Conservation (phyloP, 1,284 basidiomycete genomes). For the Grifola frondosa region DNA sequence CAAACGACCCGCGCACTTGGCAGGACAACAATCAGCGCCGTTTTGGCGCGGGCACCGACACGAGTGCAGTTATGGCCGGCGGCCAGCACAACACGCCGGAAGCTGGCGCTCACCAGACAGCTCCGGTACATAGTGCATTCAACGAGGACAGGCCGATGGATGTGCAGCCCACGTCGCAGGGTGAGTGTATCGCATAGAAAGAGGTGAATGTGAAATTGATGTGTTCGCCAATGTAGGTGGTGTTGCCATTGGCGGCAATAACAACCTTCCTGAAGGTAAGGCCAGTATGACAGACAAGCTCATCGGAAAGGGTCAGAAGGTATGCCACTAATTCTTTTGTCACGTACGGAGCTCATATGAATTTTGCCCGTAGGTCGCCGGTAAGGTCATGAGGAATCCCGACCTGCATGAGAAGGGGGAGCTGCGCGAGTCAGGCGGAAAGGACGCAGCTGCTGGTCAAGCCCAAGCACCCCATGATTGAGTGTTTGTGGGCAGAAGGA, state of each 20-base stretch:
- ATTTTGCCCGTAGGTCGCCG: conserved; percentile 39
- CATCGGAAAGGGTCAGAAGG: conserved; percentile 56
- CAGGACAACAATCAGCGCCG: conserved; percentile 22
- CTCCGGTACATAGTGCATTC: conserved; percentile 31
- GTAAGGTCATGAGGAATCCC: conserved; percentile 47
- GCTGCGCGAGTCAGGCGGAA: conserved; percentile 53
- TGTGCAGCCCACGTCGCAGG: conserved; percentile 38
- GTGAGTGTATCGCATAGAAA: conserved; percentile 25
- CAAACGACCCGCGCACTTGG: conserved; percentile 25
- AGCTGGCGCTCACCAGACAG: not conserved
- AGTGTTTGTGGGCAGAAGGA: too few relatives aligned
- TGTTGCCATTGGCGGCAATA: conserved; percentile 44
- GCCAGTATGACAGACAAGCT: conserved; percentile 50
- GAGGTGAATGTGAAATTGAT: not conserved
- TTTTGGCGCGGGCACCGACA: conserved; percentile 25
- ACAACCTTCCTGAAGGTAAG: conserved; percentile 42
- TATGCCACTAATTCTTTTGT: conserved; percentile 14
- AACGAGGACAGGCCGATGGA: conserved; percentile 41
- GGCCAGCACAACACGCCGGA: conserved; percentile 21
- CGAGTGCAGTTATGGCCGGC: conserved; percentile 24
- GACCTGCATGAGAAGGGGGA: conserved; percentile 57
- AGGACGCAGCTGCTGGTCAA: conserved; percentile 42
- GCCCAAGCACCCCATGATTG: conserved; percentile 45
- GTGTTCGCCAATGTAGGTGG: conserved; percentile 32
- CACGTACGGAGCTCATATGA: too few relatives aligned